Evolutionary conservation across 2,329 filamentous ascomycete species (phyloP).

Genomic region (Cytospora piceicola): DNA sequence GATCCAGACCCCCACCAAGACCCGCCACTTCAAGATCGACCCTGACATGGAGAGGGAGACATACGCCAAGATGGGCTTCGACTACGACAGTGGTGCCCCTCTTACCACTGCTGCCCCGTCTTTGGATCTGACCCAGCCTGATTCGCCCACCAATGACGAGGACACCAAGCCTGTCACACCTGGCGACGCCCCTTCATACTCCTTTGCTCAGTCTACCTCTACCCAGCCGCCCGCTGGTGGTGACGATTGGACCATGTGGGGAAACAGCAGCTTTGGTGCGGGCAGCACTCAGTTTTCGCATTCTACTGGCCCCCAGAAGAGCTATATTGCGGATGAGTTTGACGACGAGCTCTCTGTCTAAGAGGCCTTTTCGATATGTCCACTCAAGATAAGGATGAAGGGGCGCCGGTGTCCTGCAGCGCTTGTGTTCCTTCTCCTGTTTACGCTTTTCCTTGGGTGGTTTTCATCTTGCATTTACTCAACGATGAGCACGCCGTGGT

Average conservation of each 20-base stretch:
- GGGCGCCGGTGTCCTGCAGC: not conserved
- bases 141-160: constrained; percentile 29
- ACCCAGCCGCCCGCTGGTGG: not conserved
- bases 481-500: not conserved
- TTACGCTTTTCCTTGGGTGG: not conserved
- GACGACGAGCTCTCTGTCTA: constrained; percentile 13
- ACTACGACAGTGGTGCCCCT: not conserved
- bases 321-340: not conserved
- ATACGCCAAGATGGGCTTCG: not conserved
- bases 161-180: constrained; percentile 19
- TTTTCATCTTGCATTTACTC: not conserved
- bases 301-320: not conserved
- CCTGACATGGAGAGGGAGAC: not conserved
- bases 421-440: not conserved
- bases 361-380: not conserved
- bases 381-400: not conserved
- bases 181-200: constrained; percentile 6
- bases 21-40: not conserved
- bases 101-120: constrained; percentile 1
- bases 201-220: constrained; percentile 11
- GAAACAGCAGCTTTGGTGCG: not conserved
- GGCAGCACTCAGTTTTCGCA: not conserved
- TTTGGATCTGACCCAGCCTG: constrained; percentile 32
- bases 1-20: not conserved
- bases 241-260: not conserved